phyloP scores from a whole-genome alignment of 2,329 filamentous ascomycete species.

The Pyricularia grisea region DNA sequence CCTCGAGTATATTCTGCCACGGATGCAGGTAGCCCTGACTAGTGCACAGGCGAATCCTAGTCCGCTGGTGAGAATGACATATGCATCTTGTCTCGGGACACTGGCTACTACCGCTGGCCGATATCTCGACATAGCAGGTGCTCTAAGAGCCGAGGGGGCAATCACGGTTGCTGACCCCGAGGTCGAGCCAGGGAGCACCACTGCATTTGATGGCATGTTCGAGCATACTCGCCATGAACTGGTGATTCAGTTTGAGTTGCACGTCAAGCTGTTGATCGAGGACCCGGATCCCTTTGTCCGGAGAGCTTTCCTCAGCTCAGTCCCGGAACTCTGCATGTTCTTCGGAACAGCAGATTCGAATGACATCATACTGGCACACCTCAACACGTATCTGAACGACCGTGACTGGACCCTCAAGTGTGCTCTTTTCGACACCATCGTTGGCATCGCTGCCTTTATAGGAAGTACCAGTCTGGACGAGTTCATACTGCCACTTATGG shows the following conservation, averaged over 20 bases:
- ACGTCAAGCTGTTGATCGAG: conserved; percentile 83
- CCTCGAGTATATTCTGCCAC: conserved; percentile 57
- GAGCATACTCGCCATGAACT: conserved; percentile 80
- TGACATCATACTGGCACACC: conserved; percentile 89
- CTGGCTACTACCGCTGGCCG: conserved; percentile 75
- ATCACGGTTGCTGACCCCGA: conserved; percentile 70
- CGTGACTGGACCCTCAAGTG: conserved; percentile 94
- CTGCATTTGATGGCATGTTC: conserved; percentile 73
- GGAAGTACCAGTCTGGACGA: conserved; percentile 85
- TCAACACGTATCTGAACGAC: conserved; percentile 96
- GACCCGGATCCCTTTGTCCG: conserved; percentile 80
- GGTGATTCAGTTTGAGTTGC: conserved; percentile 72
- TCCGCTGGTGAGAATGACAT: conserved; percentile 74
- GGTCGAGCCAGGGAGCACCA: conserved; percentile 54
- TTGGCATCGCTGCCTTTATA: conserved; percentile 84
- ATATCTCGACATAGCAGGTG: conserved; percentile 86
- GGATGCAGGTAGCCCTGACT: conserved; percentile 46
- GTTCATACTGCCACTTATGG: conserved; percentile 91
- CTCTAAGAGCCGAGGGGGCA: conserved; percentile 69
- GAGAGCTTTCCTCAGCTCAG: conserved; percentile 82
- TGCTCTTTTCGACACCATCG: conserved; percentile 91
- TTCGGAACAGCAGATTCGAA: conserved; percentile 88
- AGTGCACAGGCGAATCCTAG: conserved; percentile 43
- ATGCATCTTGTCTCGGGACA: conserved; percentile 84
- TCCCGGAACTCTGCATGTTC: conserved; percentile 87